Evolutionary conservation across 495 filamentous ascomycete species (phyloP).

Genomic region (Xylaria intraflava): DNA sequence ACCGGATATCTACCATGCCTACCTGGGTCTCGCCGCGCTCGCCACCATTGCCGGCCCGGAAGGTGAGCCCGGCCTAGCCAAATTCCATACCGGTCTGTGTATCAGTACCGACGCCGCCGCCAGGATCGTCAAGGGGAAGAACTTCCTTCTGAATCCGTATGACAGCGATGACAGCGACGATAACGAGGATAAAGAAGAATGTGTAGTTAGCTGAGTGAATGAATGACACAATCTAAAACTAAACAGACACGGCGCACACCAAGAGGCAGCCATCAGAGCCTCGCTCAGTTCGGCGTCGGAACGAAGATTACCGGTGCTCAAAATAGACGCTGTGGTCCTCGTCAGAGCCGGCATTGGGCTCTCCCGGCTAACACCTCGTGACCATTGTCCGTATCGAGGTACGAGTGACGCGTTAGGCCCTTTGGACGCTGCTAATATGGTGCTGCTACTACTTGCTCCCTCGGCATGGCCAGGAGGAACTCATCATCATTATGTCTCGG

Average conservation of each 20-base stretch:
- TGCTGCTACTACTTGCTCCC: too few relatives aligned
- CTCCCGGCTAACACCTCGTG: too few relatives aligned
- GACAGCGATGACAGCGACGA: background rate
- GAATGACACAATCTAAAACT: background rate
- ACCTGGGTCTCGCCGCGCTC: constrained; percentile 76
- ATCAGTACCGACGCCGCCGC: constrained; percentile 47
- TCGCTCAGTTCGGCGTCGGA: too few relatives aligned
- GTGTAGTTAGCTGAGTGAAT: background rate
- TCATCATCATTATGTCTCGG: too few relatives aligned
- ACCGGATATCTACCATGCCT: constrained; percentile 89
- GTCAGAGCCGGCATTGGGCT: too few relatives aligned
- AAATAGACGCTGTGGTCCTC: background rate
- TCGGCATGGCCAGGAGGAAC: too few relatives aligned
- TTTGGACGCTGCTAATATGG: too few relatives aligned
- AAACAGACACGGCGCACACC: too few relatives aligned
- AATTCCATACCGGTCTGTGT: constrained; percentile 64
- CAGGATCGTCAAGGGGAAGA: constrained; percentile 36
- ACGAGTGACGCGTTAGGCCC: too few relatives aligned
- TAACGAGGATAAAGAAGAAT: background rate
- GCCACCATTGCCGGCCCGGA: constrained; percentile 50
- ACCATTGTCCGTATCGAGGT: background rate
- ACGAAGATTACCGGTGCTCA: too few relatives aligned
- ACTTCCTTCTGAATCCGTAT: constrained; percentile 19
- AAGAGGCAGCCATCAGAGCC: too few relatives aligned
- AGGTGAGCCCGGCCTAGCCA: constrained; percentile 43